Evolutionary conservation across 1,284 basidiomycete genomes (phyloP).

Genomic region (Crucibulum parvulum): DNA sequence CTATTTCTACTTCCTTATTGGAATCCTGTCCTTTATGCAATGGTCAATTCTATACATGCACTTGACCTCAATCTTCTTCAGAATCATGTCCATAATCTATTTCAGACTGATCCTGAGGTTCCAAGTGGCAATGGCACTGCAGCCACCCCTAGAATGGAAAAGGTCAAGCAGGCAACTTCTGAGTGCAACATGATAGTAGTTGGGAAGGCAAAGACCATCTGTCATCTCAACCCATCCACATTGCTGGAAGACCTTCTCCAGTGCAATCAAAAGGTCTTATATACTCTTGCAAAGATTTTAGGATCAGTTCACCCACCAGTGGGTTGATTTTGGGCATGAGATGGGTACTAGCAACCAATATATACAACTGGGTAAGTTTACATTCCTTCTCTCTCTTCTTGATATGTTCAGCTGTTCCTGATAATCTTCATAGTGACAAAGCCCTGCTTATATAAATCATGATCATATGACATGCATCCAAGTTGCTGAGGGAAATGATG

Average conservation of each 20-base stretch:
- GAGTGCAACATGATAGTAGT: neutral
- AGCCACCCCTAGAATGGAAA: neutral
- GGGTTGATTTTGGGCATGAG: neutral
- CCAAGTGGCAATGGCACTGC: neutral
- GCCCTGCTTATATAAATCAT: too few species aligned
- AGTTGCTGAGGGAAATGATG: too few species aligned
- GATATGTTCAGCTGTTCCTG: too few species aligned
- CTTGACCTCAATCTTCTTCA: neutral
- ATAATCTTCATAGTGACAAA: too few species aligned
- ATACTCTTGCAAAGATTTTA: neutral
- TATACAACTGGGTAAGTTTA: neutral
- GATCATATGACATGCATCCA: too few species aligned
- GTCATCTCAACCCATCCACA: neutral
- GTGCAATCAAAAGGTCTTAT: neutral
- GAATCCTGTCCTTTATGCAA: conserved; percentile 34
- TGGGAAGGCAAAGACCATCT: neutral
- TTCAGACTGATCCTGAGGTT: neutral
- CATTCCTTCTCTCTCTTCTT: too few species aligned
- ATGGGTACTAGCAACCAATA: neutral
- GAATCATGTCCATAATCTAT: neutral
- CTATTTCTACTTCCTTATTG: conserved; percentile 45
- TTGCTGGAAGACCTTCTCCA: neutral
- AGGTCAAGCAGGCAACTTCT: neutral
- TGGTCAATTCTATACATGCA: conserved; percentile 47
- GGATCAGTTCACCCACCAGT: neutral